Base-by-base conservation (phyloP, 768 basidiomycete genomes). In the Chalciporus sphaerocephalus region DNA sequence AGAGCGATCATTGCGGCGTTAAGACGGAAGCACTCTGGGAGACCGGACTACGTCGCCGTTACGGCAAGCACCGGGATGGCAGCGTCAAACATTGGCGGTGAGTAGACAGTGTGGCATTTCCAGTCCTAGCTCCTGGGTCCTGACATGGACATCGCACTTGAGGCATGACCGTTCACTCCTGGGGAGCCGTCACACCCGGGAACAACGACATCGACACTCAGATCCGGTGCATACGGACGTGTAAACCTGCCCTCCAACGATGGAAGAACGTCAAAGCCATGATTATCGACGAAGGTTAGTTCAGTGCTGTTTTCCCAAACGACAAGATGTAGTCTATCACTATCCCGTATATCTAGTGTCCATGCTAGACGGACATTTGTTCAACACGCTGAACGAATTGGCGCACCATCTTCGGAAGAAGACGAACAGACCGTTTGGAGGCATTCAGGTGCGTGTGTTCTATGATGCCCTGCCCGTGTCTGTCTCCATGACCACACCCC, bases 351-450 rank as follows among this genome's bases (percentile, higher is more conserved):
- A 21, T 37, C 3, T 35, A 85, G 82, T 83, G 1, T 85, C 85
- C 1, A 86, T 86, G 85, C 73, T 87, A 12, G 81, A 85, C 53
- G 83, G 76, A 1, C 60, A 72, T 16, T 53, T 80, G 11, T 82
- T 84, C 43, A 77, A 85, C 53, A 83, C 76, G 46, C 70, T 86
- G 4, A 71, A 73, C 11, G 65, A 70, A 16, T 64, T 85, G 22
- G 83, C 79, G 1, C 60, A 64, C 28, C 64, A 69, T 23, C 57
- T 85, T 6, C 73, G 81, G 6, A 75, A 77, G 55, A 76, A 74
- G 35, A 64, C 68, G 0, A 57, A 58, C 15, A 67, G 64, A 24
- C 81, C 83, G 0, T 86, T 84, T 46, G 85, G 83, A 16, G 83
- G 83, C 2, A 81, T 87, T 8, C 84, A 85, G 66, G 79, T 77